Conservation (phyloP, 2,329 filamentous ascomycete species). For the Trichoderma sp. region DNA sequence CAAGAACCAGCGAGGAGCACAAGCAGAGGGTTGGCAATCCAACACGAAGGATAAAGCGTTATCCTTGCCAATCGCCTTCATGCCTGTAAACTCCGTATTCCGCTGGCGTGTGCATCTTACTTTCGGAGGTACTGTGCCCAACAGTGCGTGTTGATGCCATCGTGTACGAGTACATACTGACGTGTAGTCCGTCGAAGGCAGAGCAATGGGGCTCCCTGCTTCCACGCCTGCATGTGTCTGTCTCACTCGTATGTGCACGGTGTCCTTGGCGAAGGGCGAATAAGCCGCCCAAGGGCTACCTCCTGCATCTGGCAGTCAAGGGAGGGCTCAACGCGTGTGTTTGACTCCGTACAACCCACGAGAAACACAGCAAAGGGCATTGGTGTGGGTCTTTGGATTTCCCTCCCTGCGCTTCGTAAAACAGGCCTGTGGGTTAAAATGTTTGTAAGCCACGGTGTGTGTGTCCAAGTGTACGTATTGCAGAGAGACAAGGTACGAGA, state of each 20-base stretch:
- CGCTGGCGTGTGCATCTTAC: not conserved
- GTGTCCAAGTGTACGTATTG: not conserved
- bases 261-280: not conserved
- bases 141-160: not conserved
- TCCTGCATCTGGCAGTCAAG: slow-evolving; percentile 2
- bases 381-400: slow-evolving; percentile 3
- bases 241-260: not conserved
- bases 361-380: not conserved
- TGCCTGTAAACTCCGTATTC: not conserved
- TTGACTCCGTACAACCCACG: not conserved
- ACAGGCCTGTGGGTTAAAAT: not conserved
- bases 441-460: not conserved
- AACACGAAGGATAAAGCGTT: not conserved
- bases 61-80: not conserved
- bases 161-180: not conserved
- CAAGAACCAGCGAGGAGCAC: not conserved
- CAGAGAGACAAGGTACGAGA: not conserved
- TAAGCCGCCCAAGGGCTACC: not conserved
- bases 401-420: not conserved
- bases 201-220: slow-evolving; percentile 7
- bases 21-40: not conserved
- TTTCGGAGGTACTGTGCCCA: not conserved
- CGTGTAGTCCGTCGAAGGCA: not conserved
- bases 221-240: not conserved
- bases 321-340: slow-evolving; percentile 1